Conservation (phyloP, 2,329 filamentous ascomycete genomes). For the Ascochyta viciae-villosae region DNA sequence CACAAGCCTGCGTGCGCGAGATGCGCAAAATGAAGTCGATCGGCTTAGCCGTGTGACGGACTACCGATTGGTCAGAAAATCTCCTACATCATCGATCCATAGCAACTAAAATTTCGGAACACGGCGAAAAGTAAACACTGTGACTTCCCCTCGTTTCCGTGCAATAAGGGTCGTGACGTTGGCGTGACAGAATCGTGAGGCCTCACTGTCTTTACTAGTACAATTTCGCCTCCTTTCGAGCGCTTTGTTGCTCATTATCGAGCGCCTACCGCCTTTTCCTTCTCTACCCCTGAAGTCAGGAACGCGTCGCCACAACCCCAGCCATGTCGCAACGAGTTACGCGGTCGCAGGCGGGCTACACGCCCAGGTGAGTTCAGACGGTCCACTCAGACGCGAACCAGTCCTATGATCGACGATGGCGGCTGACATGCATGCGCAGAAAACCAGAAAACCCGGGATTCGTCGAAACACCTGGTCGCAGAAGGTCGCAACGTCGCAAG, state of each 20-base stretch:
- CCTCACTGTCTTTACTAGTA: not conserved
- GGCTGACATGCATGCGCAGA: slow-evolving; percentile 43
- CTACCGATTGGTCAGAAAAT: slow-evolving; percentile 14
- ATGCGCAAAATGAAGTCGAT: slow-evolving; percentile 8
- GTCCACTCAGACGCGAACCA: not conserved
- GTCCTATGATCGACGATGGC: slow-evolving; percentile 2
- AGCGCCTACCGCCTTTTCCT: not conserved
- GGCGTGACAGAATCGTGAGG: not conserved
- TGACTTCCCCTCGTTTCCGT: slow-evolving; percentile 4
- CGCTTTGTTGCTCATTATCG: slow-evolving; percentile 1
- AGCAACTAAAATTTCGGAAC: slow-evolving; percentile 21
- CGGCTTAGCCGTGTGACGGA: slow-evolving; percentile 2
- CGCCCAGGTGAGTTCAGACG: slow-evolving; percentile 51
- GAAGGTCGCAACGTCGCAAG: slow-evolving; percentile 52
- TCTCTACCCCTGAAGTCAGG: slow-evolving; percentile 6
- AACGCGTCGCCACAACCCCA: slow-evolving; percentile 12
- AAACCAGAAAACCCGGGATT: slow-evolving; percentile 53
- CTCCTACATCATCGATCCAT: slow-evolving; percentile 12
- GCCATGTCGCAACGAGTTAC: slow-evolving; percentile 52
- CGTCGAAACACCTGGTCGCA: slow-evolving; percentile 58
- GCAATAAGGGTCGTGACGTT: slow-evolving; percentile 2
- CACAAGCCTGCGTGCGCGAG: no score
- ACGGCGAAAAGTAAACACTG: slow-evolving; percentile 19
- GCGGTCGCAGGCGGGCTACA: slow-evolving; percentile 57
- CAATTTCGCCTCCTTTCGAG: not conserved